Evolutionary conservation across 2,329 filamentous ascomycete genomes (phyloP), one percentile per base, ranked within the genome.

Genomic region (Rhytidhysteron rufulum): DNA sequence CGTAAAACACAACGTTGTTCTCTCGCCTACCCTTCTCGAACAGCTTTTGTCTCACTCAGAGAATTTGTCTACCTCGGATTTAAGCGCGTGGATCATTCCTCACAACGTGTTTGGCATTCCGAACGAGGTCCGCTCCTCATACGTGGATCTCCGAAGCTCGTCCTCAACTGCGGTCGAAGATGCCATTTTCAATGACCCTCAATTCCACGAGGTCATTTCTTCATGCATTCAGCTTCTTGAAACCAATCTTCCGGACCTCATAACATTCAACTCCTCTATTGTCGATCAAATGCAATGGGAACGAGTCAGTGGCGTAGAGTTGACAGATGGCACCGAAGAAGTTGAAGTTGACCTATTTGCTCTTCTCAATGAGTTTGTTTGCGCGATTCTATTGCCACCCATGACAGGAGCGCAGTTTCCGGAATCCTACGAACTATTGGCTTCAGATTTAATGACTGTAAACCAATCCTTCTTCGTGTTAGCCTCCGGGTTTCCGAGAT

Each of bases 231-330:
- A 42, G 6, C 48, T 51, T 66, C 5, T 67, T 62, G 33, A 58
- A 47, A 29, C 63, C 62, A 41, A 60, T 73, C 66, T 77, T 9
- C 73, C 76, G 4, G 74, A 78, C 39, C 58, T 85, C 24, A 71
- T 83, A 29, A 79, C 78, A 1, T 82, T 81, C 50, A 73, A 71
- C 27, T 66, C 71, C 6, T 81, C 78, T 15, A 64, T 73, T 2
- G 77, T 85, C 18, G 81, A 85, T 51, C 78, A 83, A 44, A 71
- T 72, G 50, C 67, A 68, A 2, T 85, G 82, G 81, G 82, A 85
- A 54, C 72, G 78, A 24, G 70, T 75, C 1, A 60, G 62, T 2
- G 58, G 74, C 17, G 65, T 75, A 4, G 71, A 73, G 13, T 49
- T 62, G 25, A 54, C 63, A 2, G 57, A 60, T n/a, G 65, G 58